Evolutionary conservation across 768 basidiomycete species (phyloP).

Genomic region (Naganishia vishniacii): DNA sequence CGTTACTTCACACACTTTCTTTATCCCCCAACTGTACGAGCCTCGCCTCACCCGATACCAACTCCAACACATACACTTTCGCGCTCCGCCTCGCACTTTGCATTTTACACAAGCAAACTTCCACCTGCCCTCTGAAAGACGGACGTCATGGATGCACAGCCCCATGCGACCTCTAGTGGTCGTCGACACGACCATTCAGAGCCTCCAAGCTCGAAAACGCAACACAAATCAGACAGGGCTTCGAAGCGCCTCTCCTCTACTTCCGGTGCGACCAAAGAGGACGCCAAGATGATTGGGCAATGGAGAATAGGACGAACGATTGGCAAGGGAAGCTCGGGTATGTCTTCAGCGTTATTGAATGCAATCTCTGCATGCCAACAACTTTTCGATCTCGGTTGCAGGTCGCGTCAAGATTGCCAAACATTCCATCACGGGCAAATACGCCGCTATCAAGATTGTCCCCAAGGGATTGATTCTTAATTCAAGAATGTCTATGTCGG

Average conservation of each 20-base stretch:
- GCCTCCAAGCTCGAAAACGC: background rate
- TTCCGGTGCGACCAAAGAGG: slow-evolving; percentile 30
- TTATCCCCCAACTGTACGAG: slow-evolving; percentile 7
- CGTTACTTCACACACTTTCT: slow-evolving; percentile 8
- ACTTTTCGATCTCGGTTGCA: slow-evolving; percentile 42
- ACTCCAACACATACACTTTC: background rate
- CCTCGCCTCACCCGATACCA: slow-evolving; percentile 11
- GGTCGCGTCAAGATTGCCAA: slow-evolving; percentile 86
- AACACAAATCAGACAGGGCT: slow-evolving; percentile 5
- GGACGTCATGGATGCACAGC: slow-evolving; percentile 2
- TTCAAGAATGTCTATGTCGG: slow-evolving; percentile 64
- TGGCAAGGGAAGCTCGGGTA: slow-evolving; percentile 74
- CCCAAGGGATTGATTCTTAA: slow-evolving; percentile 64
- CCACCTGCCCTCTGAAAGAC: no score
- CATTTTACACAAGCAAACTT: slow-evolving; percentile 3
- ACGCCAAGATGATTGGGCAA: slow-evolving; percentile 58
- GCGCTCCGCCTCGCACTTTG: background rate
- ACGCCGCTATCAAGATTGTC: slow-evolving; percentile 91
- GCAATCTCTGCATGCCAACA: background rate
- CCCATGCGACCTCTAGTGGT: slow-evolving; percentile 6
- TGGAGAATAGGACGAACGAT: slow-evolving; percentile 84
- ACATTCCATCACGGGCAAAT: slow-evolving; percentile 78
- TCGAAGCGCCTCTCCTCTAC: slow-evolving; percentile 11
- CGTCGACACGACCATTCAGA: slow-evolving; percentile 2
- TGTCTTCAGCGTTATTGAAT: slow-evolving; percentile 1